Conservation (phyloP, 1,284 basidiomycete species). For the Irpex lacteus region DNA sequence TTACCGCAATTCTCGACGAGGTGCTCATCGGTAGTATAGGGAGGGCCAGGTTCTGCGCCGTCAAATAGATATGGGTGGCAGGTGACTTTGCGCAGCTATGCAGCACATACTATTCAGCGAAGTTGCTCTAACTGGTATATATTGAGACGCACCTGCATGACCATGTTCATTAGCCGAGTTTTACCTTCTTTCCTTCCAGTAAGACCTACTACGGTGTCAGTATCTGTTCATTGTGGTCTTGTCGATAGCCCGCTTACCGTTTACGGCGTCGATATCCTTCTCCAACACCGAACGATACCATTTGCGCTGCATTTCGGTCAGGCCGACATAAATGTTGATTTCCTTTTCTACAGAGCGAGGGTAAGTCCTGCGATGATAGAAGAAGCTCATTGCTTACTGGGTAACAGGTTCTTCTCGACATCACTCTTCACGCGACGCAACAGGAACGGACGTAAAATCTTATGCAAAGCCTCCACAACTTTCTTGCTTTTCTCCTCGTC, state of each 20-base stretch:
- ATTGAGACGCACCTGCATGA: slow-evolving; percentile 90
- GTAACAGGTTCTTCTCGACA: slow-evolving; percentile 94
- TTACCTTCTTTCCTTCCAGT: slow-evolving; percentile 99
- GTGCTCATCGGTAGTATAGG: slow-evolving; percentile 98
- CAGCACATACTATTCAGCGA: not conserved
- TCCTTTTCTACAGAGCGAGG: slow-evolving; percentile 80
- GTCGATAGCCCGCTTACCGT: slow-evolving; percentile 49
- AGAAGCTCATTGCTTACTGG: slow-evolving; percentile 47
- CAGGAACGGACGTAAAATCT: slow-evolving; percentile 94
- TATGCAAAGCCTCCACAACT: slow-evolving; percentile 97
- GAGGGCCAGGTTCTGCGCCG: slow-evolving; percentile 86
- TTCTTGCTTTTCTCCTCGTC: slow-evolving; percentile 89
- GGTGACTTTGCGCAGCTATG: not conserved
- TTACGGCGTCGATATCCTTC: slow-evolving; percentile 99
- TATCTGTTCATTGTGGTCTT: not conserved
- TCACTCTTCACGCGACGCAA: slow-evolving; percentile 95
- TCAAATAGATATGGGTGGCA: slow-evolving; percentile 1
- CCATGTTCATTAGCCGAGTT: slow-evolving; percentile 97
- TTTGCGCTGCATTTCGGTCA: slow-evolving; percentile 97
- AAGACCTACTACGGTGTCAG: slow-evolving; percentile 45
- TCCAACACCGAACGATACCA: slow-evolving; percentile 97
- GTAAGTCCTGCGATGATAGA: slow-evolving; percentile 12
- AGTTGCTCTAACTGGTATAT: slow-evolving; percentile 81
- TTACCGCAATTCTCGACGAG: slow-evolving; percentile 94
- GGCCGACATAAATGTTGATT: slow-evolving; percentile 97